Conservation (phyloP, 2,329 filamentous ascomycete genomes). For the Periglandula ipomoeae region DNA sequence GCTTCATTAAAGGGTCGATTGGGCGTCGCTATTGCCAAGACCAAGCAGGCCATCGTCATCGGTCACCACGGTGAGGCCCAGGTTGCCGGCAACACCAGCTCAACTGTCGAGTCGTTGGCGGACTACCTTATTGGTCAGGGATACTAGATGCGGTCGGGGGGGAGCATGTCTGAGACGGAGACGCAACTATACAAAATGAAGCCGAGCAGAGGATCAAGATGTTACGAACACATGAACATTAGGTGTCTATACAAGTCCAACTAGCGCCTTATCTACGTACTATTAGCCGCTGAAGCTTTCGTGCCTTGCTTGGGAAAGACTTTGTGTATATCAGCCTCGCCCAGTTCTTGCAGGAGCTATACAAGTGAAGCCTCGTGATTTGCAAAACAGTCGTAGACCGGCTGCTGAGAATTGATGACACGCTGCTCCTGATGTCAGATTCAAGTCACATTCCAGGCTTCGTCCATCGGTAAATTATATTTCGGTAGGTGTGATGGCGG, state of each 20-base stretch:
- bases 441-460: no score
- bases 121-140: conserved; percentile 75
- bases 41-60: conserved; percentile 78
- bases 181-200: conserved; percentile 1
- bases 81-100: conserved; percentile 66
- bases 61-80: conserved; percentile 72
- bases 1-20: conserved; percentile 51
- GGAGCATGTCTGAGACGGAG: conserved; percentile 6
- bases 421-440: neutral
- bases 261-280: conserved; percentile 6
- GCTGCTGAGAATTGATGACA: neutral
- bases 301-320: neutral
- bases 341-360: neutral
- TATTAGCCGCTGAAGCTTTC: neutral
- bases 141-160: conserved; percentile 43
- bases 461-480: no score
- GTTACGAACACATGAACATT: conserved; percentile 6
- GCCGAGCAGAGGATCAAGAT: conserved; percentile 3
- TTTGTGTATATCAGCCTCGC: no score
- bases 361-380: no score
- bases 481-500: neutral
- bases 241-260: conserved; percentile 7
- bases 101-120: conserved; percentile 72
- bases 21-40: conserved; percentile 78
- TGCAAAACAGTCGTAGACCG: no score